A percentile compares a stretch with the other conserved stretches of the same genome.
Conservation (phyloP, 768 basidiomycete species). For the Psilocybe subaeruginosa region DNA sequence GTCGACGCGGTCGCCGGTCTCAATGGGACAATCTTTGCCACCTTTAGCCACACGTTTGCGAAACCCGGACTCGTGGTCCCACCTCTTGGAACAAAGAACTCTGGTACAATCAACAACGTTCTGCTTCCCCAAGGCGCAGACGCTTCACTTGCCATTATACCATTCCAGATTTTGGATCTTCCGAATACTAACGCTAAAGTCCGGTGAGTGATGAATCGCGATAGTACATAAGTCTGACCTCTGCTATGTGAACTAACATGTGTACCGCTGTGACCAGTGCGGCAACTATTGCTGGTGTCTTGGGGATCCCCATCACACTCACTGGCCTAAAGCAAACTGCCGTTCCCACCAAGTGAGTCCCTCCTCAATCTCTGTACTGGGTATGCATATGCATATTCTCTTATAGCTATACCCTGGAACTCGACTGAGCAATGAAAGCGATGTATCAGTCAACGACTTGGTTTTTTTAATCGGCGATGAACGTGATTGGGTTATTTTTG, state of each 20-base stretch:
- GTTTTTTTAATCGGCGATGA: too few relatives aligned
- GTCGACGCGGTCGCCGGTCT: constrained; percentile 48
- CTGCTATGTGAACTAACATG: too few relatives aligned
- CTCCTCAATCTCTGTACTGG: not conserved
- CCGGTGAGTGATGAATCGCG: constrained; percentile 30
- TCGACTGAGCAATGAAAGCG: constrained; percentile 1
- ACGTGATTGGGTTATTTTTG: too few relatives aligned
- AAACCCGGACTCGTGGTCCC: constrained; percentile 55
- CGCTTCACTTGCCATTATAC: constrained; percentile 56
- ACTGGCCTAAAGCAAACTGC: constrained; percentile 35
- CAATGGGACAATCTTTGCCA: constrained; percentile 56
- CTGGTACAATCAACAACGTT: constrained; percentile 59
- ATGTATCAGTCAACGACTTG: not conserved
- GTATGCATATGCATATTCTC: not conserved
- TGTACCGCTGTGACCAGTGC: constrained; percentile 23
- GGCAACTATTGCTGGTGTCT: constrained; percentile 31
- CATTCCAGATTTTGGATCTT: constrained; percentile 56
- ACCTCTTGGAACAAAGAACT: constrained; percentile 54
- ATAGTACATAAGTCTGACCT: not conserved
- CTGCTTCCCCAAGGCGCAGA: constrained; percentile 54
- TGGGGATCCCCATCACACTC: constrained; percentile 38
- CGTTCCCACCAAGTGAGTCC: constrained; percentile 38
- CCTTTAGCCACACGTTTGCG: constrained; percentile 60
- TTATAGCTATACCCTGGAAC: constrained; percentile 15
- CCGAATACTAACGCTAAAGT: constrained; percentile 37